A percentile compares a stretch with the other conserved stretches of the same genome.
Conservation (phyloP, 805 yeast genomes). For the Candida wancherniae region DNA sequence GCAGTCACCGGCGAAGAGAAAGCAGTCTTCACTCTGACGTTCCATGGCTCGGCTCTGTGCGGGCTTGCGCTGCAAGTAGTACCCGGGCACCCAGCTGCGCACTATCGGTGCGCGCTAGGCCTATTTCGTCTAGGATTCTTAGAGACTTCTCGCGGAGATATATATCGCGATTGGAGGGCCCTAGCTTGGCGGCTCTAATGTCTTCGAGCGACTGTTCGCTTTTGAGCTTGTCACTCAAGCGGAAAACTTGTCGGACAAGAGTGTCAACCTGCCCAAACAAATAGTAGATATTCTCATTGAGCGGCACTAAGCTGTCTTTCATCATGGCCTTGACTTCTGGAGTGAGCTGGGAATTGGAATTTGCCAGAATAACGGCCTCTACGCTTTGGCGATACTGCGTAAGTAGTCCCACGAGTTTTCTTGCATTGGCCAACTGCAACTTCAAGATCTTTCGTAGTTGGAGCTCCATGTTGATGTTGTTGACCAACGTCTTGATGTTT, state of each 20-base stretch:
- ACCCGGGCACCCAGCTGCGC: slow-evolving; percentile 2
- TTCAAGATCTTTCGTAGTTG: slow-evolving; percentile 38
- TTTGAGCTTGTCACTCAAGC: slow-evolving; percentile 23
- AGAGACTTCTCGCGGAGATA: slow-evolving; percentile 37
- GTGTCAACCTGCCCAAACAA: slow-evolving; percentile 40
- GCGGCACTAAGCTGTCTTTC: slow-evolving; percentile 34
- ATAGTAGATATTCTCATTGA: slow-evolving; percentile 45
- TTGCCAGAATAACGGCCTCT: slow-evolving; percentile 14
- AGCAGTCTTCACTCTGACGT: too few relatives aligned
- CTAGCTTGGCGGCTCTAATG: slow-evolving; percentile 22
- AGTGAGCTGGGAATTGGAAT: slow-evolving; percentile 16
- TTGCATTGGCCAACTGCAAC: slow-evolving; percentile 36
- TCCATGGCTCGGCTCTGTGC: neutral
- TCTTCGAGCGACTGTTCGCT: slow-evolving; percentile 17
- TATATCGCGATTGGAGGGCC: slow-evolving; percentile 32
- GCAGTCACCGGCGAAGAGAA: too few relatives aligned
- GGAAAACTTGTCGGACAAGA: slow-evolving; percentile 27
- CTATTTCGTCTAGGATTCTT: slow-evolving; percentile 9
- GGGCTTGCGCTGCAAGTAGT: slow-evolving; percentile 5
- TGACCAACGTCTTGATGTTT: slow-evolving; percentile 22
- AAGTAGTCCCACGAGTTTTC: slow-evolving; percentile 29
- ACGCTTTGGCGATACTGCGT: slow-evolving; percentile 28
- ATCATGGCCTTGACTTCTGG: slow-evolving; percentile 23
- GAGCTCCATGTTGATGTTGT: slow-evolving; percentile 41
- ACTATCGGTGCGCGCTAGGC: slow-evolving; percentile 4